Base-by-base conservation (phyloP, 345 rosid species). In the Firmiana major region DNA sequence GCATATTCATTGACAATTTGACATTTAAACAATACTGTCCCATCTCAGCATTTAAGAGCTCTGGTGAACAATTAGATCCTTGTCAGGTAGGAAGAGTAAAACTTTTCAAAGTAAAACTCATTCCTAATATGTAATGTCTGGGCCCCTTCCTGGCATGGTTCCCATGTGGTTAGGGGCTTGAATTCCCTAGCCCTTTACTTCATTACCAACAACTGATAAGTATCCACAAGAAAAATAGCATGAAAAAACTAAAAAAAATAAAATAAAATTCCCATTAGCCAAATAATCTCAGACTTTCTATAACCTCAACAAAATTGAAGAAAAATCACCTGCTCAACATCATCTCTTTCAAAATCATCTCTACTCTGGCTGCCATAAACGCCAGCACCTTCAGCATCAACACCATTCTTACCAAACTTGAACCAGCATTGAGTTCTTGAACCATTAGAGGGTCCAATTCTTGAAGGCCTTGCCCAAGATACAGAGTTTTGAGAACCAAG, bases 371-470 rank as follows among this genome's bases (percentile, higher is more conserved):
- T 91, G 7, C 98, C 97, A 83, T 95, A 95, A 79, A 93, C 91
- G 51, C 99, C 99, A 72, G 99, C 98, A 74, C 91, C 90, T 82
- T 93, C 94, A 65, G 99, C 96, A 79, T 94, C 98, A n/a, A 91
- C 94, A 24, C 97, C 98, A 80, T 82, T 89, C 79, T 90, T 89
- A 49, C 98, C 97, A 77, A 94, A 91, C 88, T 79, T 90, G 86
- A 94, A 94, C 94, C 95, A 94, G 86, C 97, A 90, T 77, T 75
- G 83, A 36, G 88, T 68, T 86, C 86, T 93, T 5, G 89, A 86
- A 55, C 95, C 95, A 73, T 91, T 89, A 9, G 92, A 86, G 63
- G 97, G 94, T 77, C 98, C 92, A 63, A 91, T 77, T 58, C 78
- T 79, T 16, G 73, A 38, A 81, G 92, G 81, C 66, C 82, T 78